A percentile compares a stretch with the other conserved stretches of the same genome.
These are phyloP conservation scores for Grammothele lineata DNA, from an alignment of 768 basidiomycete genomes.

Conservation along the genomic window DNA sequence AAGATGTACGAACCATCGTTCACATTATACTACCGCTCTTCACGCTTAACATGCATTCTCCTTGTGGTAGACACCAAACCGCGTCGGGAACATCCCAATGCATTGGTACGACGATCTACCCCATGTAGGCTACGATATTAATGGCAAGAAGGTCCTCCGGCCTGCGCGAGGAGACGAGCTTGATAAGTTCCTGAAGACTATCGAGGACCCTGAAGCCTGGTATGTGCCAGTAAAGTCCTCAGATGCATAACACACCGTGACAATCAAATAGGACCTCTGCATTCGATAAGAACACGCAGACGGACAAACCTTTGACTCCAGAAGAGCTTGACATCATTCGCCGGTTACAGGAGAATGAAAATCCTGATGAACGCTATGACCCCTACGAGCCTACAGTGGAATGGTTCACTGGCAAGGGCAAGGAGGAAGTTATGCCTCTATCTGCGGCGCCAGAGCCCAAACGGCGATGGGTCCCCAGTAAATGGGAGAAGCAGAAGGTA, in stretches of 20 bases:
- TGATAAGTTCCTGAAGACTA: constrained; percentile 91
- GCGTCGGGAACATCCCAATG: constrained; percentile 90
- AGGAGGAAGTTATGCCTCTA: constrained; percentile 92
- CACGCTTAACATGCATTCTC: constrained; percentile 1
- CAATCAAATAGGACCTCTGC: constrained; percentile 69
- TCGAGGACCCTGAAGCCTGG: constrained; percentile 92
- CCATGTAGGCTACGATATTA: constrained; percentile 95
- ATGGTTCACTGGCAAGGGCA: constrained; percentile 96
- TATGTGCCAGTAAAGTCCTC: not conserved
- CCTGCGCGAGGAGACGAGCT: constrained; percentile 95
- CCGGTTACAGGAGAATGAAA: constrained; percentile 84
- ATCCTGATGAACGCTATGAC: constrained; percentile 85
- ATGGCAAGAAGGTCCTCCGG: constrained; percentile 90
- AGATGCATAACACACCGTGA: not conserved
- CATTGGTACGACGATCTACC: constrained; percentile 99
- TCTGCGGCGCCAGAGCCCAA: constrained; percentile 93
- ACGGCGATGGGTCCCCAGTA: constrained; percentile 93
- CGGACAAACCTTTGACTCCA: constrained; percentile 78
- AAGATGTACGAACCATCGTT: constrained; percentile 59
- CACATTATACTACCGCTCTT: not conserved
- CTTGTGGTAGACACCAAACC: constrained; percentile 73
- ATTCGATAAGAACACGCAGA: constrained; percentile 83
- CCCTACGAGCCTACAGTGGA: constrained; percentile 92
- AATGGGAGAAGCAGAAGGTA: constrained; percentile 99
- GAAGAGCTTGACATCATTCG: constrained; percentile 96